phyloP scores from a whole-genome alignment of 176 grass and related monocot species.

The Oryza rufipogon region DNA sequence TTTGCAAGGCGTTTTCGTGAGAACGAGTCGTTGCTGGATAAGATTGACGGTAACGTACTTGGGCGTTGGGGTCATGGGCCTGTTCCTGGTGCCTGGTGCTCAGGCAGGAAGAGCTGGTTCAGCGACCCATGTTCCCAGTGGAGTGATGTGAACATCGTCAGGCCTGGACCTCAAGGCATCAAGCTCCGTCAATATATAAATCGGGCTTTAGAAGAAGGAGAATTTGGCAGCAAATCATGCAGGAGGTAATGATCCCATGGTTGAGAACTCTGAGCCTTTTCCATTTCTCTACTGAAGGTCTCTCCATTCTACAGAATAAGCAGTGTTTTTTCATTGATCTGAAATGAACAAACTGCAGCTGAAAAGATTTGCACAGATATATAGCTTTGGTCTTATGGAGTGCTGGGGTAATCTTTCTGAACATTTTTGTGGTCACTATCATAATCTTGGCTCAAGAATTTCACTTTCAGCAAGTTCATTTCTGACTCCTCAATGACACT shows the following conservation, averaged over 20 bases:
- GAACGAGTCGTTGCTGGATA: slow-evolving; percentile 60
- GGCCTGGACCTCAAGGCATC: slow-evolving; percentile 59
- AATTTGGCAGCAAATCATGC: slow-evolving; percentile 56
- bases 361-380: background rate
- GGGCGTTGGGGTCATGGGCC: slow-evolving; percentile 40
- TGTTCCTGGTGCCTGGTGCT: slow-evolving; percentile 91
- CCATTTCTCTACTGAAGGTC: background rate
- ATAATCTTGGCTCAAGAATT: background rate
- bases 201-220: slow-evolving; percentile 57
- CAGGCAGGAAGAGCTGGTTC: slow-evolving; percentile 67
- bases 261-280: slow-evolving; percentile 24
- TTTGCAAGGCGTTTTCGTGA: slow-evolving; percentile 78
- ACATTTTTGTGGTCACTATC: background rate
- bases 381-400: background rate
- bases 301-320: slow-evolving; percentile 28
- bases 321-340: background rate
- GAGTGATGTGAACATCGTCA: slow-evolving; percentile 69
- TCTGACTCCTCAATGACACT: slow-evolving; percentile 2
- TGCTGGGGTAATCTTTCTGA: background rate
- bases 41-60: slow-evolving; percentile 74
- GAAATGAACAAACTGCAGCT: background rate
- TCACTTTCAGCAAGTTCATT: background rate
- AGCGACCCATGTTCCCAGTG: slow-evolving; percentile 88
- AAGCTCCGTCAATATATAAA: slow-evolving; percentile 59
- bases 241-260: slow-evolving; percentile 47